Conservation (phyloP, 768 basidiomycete species). For the Coprinellus aureogranulatus region DNA sequence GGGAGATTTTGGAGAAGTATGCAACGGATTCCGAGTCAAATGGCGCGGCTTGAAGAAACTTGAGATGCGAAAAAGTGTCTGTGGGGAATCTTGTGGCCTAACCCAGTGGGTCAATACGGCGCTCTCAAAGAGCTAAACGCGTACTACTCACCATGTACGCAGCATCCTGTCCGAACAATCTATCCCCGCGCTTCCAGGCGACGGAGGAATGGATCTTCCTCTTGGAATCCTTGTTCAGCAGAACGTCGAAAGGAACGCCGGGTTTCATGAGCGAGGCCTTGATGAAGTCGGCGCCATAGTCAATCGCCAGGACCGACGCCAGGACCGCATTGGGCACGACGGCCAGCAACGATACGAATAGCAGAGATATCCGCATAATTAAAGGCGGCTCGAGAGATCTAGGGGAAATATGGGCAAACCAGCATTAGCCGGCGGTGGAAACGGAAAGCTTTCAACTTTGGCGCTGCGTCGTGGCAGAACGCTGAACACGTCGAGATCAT, state of each 20-base stretch:
- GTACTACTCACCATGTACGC: conserved; percentile 70
- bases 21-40: conserved; percentile 57
- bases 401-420: no score
- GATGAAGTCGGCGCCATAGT: conserved; percentile 98
- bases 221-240: conserved; percentile 96
- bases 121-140: neutral
- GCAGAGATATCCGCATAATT: conserved; percentile 38
- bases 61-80: conserved; percentile 83
- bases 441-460: no score
- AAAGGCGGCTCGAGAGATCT: neutral
- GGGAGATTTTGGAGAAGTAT: conserved; percentile 57
- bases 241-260: conserved; percentile 90
- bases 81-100: conserved; percentile 91
- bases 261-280: conserved; percentile 96
- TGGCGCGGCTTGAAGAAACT: conserved; percentile 75
- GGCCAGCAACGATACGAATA: conserved; percentile 36
- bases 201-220: conserved; percentile 90
- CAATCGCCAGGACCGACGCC: conserved; percentile 88
- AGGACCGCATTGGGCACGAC: conserved; percentile 44
- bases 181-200: conserved; percentile 87
- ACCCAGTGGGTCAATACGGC: neutral
- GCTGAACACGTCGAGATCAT: no score
- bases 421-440: no score
- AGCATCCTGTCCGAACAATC: conserved; percentile 88
- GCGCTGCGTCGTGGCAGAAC: no score